These are phyloP conservation scores for Alternaria brassicicola DNA, from an alignment of 2,329 filamentous ascomycete genomes.

Conservation along the genomic window DNA sequence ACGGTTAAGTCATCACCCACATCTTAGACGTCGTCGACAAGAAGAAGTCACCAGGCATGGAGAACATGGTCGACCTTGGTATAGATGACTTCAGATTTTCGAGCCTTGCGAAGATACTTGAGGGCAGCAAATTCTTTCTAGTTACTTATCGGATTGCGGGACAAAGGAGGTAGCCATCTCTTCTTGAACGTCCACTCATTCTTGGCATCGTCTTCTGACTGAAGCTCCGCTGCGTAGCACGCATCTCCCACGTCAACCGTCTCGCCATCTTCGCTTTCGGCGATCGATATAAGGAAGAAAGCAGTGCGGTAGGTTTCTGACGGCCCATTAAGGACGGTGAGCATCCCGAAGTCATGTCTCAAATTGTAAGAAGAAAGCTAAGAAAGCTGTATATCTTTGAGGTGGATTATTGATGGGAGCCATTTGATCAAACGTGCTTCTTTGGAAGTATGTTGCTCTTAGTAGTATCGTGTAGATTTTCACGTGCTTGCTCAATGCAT, in stretches of 20 bases:
- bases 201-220: too few relatives aligned
- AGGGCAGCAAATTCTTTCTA: too few relatives aligned
- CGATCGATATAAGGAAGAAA: not conserved
- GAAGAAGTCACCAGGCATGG: too few relatives aligned
- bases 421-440: not conserved
- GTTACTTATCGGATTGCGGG: not conserved
- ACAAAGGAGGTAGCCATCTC: not conserved
- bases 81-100: too few relatives aligned
- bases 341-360: not conserved
- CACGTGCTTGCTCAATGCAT: not conserved
- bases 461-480: not conserved
- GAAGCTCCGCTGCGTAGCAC: too few relatives aligned
- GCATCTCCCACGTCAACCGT: not conserved
- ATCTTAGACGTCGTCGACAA: too few relatives aligned
- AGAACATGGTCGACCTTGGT: too few relatives aligned
- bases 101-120: too few relatives aligned
- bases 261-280: not conserved
- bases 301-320: too few relatives aligned
- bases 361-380: not conserved
- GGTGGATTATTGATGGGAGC: too few relatives aligned
- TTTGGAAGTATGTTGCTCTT: not conserved
- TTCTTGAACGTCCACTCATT: not conserved
- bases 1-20: too few relatives aligned
- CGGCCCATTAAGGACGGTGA: too few relatives aligned
- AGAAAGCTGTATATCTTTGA: not conserved